phyloP scores from a whole-genome alignment of 1,284 basidiomycete species.

The Fomitopsis palustris region DNA sequence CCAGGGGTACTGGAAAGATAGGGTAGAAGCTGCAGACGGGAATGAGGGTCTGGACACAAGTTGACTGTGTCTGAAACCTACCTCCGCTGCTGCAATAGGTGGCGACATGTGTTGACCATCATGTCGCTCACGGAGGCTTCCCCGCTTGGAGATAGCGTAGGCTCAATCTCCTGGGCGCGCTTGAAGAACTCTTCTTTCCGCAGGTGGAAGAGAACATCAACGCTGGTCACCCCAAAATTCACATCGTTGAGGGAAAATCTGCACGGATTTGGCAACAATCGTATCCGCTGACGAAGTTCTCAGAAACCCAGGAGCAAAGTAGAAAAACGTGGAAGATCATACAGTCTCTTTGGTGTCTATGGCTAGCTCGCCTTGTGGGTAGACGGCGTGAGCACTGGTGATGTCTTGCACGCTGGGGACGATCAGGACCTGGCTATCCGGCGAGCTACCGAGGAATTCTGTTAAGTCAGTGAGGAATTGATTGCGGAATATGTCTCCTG shows the following conservation, averaged over 20 bases:
- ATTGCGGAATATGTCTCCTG: slow-evolving; percentile 66
- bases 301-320: not conserved
- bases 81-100: slow-evolving; percentile 87
- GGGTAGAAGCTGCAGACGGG: slow-evolving; percentile 83
- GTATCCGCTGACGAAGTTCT: slow-evolving; percentile 55
- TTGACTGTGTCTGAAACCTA: slow-evolving; percentile 28
- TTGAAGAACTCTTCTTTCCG: slow-evolving; percentile 82
- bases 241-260: slow-evolving; percentile 85
- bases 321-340: slow-evolving; percentile 18
- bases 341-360: slow-evolving; percentile 46
- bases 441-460: slow-evolving; percentile 57
- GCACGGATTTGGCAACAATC: slow-evolving; percentile 84
- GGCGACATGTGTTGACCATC: slow-evolving; percentile 78
- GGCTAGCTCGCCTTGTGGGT: slow-evolving; percentile 79
- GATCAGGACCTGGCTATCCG: slow-evolving; percentile 70
- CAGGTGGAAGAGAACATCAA: slow-evolving; percentile 89
- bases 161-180: slow-evolving; percentile 63
- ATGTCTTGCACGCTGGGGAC: slow-evolving; percentile 85
- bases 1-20: slow-evolving; percentile 82
- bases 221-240: slow-evolving; percentile 73
- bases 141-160: slow-evolving; percentile 33
- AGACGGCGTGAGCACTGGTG: slow-evolving; percentile 77
- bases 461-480: slow-evolving; percentile 63
- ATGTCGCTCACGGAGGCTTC: slow-evolving; percentile 58
- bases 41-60: not conserved